Percentiles rank a stretch among this genome's conserved stretches.
Evolutionary conservation across 2,329 filamentous ascomycete species (phyloP).

Genomic region (Sclerotinia borealis): DNA sequence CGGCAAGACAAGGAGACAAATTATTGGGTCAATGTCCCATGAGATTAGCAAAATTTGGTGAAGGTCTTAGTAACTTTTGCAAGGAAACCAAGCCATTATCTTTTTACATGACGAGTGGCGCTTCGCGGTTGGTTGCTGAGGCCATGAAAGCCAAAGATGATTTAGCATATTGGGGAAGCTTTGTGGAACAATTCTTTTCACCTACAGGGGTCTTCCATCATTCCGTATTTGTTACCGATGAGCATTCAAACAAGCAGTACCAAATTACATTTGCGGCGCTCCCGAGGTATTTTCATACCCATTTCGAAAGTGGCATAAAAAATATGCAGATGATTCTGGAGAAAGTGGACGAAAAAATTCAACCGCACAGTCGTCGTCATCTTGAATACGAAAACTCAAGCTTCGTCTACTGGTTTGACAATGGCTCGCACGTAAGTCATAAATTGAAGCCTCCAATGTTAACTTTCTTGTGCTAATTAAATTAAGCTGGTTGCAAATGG

Average conservation of each 20-base stretch:
- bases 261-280: constrained; percentile 79
- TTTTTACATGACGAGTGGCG: constrained; percentile 23
- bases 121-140: constrained; percentile 33
- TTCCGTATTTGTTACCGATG: constrained; percentile 54
- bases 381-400: constrained; percentile 73
- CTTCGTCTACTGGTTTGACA: constrained; percentile 84
- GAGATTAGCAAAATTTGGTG: constrained; percentile 56
- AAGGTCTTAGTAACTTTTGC: constrained; percentile 53
- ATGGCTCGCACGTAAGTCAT: constrained; percentile 68
- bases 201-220: constrained; percentile 70
- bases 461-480: constrained; percentile 26
- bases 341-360: constrained; percentile 53
- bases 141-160: constrained; percentile 58
- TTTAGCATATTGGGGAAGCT: constrained; percentile 69
- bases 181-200: constrained; percentile 79
- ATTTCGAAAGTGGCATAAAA: constrained; percentile 80
- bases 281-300: constrained; percentile 81
- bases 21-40: constrained; percentile 51
- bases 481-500: constrained; percentile 69
- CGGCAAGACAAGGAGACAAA: constrained; percentile 33
- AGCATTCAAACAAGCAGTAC: constrained; percentile 67
- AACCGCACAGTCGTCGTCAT: constrained; percentile 59
- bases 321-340: constrained; percentile 84
- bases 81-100: constrained; percentile 36
- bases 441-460: background rate